Evolutionary conservation across 208 protist genomes (phyloP).

Genomic region (Naegleria gruberi): DNA sequence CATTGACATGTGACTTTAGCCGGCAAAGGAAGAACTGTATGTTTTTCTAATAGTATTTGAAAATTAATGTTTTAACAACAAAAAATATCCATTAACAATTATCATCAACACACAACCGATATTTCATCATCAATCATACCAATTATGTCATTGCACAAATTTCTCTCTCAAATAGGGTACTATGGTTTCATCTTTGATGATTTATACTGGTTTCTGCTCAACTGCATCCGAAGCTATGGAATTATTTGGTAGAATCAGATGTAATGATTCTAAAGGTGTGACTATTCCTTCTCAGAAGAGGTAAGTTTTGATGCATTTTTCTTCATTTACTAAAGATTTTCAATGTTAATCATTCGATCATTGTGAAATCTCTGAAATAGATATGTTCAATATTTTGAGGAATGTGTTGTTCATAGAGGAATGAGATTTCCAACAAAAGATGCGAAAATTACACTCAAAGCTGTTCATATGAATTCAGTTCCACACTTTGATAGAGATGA

Average conservation of each 20-base stretch:
- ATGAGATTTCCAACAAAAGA: not conserved
- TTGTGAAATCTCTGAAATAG: not conserved
- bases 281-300: constrained; percentile 67
- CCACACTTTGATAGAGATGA: not conserved
- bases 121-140: no score
- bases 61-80: not conserved
- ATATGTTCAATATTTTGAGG: not conserved
- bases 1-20: constrained; percentile 36
- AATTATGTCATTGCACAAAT: no score
- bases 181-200: constrained; percentile 73
- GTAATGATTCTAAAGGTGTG: constrained; percentile 57
- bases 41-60: not conserved
- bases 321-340: no score
- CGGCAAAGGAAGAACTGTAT: constrained; percentile 82
- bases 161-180: no score
- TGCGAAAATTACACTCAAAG: not conserved
- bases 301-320: not conserved
- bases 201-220: constrained; percentile 12
- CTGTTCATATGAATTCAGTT: not conserved
- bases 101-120: no score
- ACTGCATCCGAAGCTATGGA: constrained; percentile 49
- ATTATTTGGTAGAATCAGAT: constrained; percentile 56
- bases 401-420: not conserved
- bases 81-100: no score
- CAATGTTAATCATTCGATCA: no score